These are phyloP conservation scores for Diaporthe caulivora DNA, from an alignment of 2,329 filamentous ascomycete species.

Conservation along the genomic window DNA sequence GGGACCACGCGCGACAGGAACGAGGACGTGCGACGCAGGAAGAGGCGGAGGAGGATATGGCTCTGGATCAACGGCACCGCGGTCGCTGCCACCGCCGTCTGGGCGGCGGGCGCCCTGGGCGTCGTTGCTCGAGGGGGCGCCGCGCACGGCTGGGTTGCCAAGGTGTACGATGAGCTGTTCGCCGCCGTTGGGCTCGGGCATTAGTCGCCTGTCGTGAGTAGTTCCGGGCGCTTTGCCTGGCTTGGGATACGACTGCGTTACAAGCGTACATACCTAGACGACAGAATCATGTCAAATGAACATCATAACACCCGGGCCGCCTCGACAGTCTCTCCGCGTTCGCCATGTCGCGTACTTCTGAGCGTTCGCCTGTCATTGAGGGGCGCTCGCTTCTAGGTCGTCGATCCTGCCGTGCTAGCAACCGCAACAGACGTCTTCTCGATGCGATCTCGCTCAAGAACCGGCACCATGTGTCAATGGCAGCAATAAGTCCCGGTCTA, in stretches of 20 bases:
- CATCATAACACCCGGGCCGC: not conserved
- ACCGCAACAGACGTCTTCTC: not conserved
- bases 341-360: not conserved
- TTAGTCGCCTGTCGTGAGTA: not conserved
- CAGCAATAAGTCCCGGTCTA: not conserved
- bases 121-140: constrained; percentile 80
- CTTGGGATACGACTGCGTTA: not conserved
- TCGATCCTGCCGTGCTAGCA: not conserved
- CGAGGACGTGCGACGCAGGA: constrained; percentile 63
- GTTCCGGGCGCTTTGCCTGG: constrained; percentile 13
- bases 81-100: constrained; percentile 71
- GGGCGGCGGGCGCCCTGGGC: constrained; percentile 85
- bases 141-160: constrained; percentile 83
- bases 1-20: constrained; percentile 52
- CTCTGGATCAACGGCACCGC: constrained; percentile 77
- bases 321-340: not conserved
- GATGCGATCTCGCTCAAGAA: not conserved
- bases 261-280: constrained; percentile 21
- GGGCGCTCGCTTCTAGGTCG: not conserved
- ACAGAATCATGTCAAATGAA: not conserved
- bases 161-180: constrained; percentile 81
- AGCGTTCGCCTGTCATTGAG: not conserved
- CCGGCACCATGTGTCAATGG: not conserved
- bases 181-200: constrained; percentile 34
- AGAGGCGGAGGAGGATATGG: constrained; percentile 74